Evolutionary conservation across 192 early-diverging fungal genomes (phyloP), one percentile per base, ranked within the genome.

Genomic region (Entomortierella parvispora): DNA sequence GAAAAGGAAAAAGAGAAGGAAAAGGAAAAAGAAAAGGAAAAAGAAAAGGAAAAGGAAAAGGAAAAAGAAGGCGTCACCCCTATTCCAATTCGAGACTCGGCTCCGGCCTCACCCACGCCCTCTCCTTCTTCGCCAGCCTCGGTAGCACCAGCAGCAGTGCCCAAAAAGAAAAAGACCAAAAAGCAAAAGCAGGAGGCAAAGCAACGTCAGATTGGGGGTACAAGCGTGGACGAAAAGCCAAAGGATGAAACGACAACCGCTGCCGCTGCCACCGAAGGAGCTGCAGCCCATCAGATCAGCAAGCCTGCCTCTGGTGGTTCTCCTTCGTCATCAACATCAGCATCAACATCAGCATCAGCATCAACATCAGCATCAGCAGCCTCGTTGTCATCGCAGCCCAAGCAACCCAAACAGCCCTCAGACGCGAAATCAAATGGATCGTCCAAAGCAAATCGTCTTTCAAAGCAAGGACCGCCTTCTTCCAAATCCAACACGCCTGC

Each of bases 81-180:
- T 60, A 55, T 14, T 51, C 61, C 57, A 6, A 71, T 51, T 32
- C 61, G 62, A 33, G 70, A 77, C 37, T 77, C 74, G 17, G 60
- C 74, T 9, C 74, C 74, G 33, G 74, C 74, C 29, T 77, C 74
- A 8, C 65, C 59, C 23, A 68, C 74, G 40, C 65, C 64, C 12
- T 56, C 71, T 25, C 62, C 58, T 5, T 75, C 71, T 47, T 61
- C 71, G 32, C 63, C 55, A 33, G 58, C 42, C 31, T 48, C 52
- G 33, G 17, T 28, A 7, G 32, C 9, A 22, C 28, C 23, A 25
- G 5, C 54, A 37, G 23, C 69, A 18, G 51, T 64, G 15, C 48
- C 52, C 20, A 71, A 71, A 46, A 71, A 71, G 58, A 71, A 63
- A 9, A 71, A 71, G 25, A 71, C 59, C 20, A 71, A 71, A 37